Base-by-base conservation (phyloP, 1,284 basidiomycete species). In the Malassezia globosa region DNA sequence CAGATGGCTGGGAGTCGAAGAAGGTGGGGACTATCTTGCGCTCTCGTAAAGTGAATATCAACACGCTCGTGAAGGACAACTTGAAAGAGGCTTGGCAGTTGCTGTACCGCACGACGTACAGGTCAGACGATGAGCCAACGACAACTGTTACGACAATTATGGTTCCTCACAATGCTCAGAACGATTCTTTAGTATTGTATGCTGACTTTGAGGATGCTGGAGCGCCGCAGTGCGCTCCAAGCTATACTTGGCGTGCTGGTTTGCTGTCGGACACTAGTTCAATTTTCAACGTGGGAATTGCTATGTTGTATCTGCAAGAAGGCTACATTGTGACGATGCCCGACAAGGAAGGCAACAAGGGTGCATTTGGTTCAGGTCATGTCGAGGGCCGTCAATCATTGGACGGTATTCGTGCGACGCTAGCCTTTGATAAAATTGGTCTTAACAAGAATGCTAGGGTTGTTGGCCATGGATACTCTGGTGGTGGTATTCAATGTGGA, bases 401-500 rank as follows among this genome's bases (percentile, higher is more conserved):
- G 25, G 66, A 69, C 48, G 55, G 58, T 29, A 57, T 64, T 19
- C 44, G 59, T 5, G 63, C 64, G 0, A 54, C 54, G 4, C 42
- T 63, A 11, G 46, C 37, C 34, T 64, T 59, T 27, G 48, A 43
- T 33, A 48, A 54, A 4, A 35, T 61, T 33, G 54, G 46, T 0
- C 33, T 66, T 1, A 21, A 34, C 10, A 53, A 52, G 29, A 44
- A 50, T 11, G 51, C 58, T 2, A 58, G 55, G 31, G 43, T 64
- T 6, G 48, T 44, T 10, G 33, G 58, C 37, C 63, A 51, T 42
- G 66, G 66, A 8, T 69, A 69, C 38, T 64, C 62, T 4, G 64
- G 66, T 7, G 66, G 66, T 8, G 66, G 61, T 5, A 54, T 64
- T 5, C 61, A 65, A 5, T 55, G 56, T 0, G 64, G 61, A 4